A percentile compares a stretch with the other conserved stretches of the same genome.
These are phyloP conservation scores for Syzygium jambos DNA, from an alignment of 345 rosid genomes.

Conservation along the genomic window DNA sequence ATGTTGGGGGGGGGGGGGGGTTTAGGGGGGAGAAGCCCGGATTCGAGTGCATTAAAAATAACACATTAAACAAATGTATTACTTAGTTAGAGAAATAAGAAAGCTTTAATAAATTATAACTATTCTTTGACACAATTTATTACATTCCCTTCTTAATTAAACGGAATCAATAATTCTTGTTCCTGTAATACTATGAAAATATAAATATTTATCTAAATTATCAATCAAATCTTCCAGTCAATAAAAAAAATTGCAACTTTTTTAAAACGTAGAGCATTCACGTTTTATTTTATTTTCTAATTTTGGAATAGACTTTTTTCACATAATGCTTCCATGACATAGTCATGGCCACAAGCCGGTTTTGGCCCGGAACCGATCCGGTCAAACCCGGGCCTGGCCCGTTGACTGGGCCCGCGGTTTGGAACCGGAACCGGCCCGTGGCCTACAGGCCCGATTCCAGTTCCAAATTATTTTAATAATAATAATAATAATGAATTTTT, in stretches of 20 bases:
- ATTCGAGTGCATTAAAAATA: not conserved
- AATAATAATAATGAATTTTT: no score
- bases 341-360: no score
- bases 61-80: not conserved
- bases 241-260: not conserved
- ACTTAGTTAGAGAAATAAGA: not conserved
- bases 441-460: no score
- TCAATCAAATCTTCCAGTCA: not conserved
- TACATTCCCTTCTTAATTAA: not conserved
- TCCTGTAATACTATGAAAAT: not conserved
- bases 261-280: not conserved
- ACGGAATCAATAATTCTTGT: not conserved
- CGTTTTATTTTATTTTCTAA: not conserved
- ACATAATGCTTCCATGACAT: rapidly evolving
- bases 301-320: not conserved
- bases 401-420: no score
- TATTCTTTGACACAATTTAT: rapidly evolving
- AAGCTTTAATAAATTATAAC: not conserved
- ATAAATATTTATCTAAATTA: not conserved
- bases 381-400: no score
- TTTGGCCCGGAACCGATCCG: no score
- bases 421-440: no score
- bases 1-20: no score
- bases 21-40: no score
- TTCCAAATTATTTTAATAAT: no score